Conservation (phyloP, 2,329 filamentous ascomycete species). For the Byssoonygena ceratinophila region DNA sequence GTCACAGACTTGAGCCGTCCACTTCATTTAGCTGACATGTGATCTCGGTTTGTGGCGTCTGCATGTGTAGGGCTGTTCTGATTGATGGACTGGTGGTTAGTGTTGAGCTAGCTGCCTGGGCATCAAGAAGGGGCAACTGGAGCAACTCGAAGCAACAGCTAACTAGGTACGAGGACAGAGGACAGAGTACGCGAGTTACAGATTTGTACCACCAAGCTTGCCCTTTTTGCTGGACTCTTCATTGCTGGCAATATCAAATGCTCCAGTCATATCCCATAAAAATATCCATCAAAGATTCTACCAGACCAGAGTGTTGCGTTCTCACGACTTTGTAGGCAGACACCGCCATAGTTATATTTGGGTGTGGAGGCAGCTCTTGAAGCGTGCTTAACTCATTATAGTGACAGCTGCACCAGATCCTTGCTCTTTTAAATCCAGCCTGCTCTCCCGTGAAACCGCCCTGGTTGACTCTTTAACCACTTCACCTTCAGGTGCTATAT, state of each 20-base stretch:
- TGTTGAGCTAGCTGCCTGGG: neutral
- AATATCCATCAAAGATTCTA: too few relatives aligned
- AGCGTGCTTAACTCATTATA: neutral
- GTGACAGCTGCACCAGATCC: neutral
- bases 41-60: neutral
- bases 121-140: neutral
- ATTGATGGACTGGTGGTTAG: neutral
- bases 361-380: conserved; percentile 1
- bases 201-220: neutral
- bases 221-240: neutral
- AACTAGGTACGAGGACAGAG: neutral
- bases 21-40: neutral
- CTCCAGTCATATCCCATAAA: too few relatives aligned
- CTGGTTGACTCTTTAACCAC: neutral
- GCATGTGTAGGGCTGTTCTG: neutral
- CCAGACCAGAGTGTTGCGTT: too few relatives aligned
- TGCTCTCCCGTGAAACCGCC: neutral
- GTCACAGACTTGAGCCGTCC: too few relatives aligned
- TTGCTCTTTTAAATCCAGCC: conserved; percentile 10
- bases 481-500: neutral
- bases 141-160: too few relatives aligned
- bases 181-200: neutral
- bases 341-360: neutral
- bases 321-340: too few relatives aligned
- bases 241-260: too few relatives aligned